A percentile compares a stretch with the other conserved stretches of the same genome.
Evolutionary conservation across 2,329 filamentous ascomycete genomes (phyloP).

Genomic region (Colletotrichum orbiculare): DNA sequence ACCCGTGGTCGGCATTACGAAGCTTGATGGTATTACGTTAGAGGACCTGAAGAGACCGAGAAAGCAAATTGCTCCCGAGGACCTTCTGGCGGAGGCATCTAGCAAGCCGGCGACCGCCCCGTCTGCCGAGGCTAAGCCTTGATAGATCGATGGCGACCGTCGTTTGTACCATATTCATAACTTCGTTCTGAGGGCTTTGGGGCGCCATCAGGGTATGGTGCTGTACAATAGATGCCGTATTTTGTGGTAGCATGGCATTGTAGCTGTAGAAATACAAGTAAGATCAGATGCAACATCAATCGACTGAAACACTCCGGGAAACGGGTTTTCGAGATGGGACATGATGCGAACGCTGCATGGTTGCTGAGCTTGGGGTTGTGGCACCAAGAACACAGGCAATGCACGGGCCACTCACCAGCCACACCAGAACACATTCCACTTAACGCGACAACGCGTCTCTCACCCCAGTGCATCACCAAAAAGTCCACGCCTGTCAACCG

Average conservation of each 20-base stretch:
- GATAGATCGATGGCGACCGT: not conserved
- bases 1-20: conserved; percentile 91
- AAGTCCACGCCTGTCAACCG: conserved; percentile 22
- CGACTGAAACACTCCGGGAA: not conserved
- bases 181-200: not conserved
- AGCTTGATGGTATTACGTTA: conserved; percentile 84
- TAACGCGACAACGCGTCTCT: conserved; percentile 50
- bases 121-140: conserved; percentile 44
- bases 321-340: not conserved
- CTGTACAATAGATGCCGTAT: conserved; percentile 31
- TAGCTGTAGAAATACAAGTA: conserved; percentile 18
- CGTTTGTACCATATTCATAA: conserved; percentile 25
- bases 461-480: conserved; percentile 30
- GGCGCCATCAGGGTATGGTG: conserved; percentile 13
- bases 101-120: conserved; percentile 47
- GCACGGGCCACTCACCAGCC: conserved; percentile 39
- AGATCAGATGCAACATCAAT: not conserved
- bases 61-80: conserved; percentile 67
- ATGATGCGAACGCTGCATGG: not conserved
- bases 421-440: conserved; percentile 42
- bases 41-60: conserved; percentile 86
- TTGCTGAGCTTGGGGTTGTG: not conserved
- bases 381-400: not conserved
- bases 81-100: conserved; percentile 48
- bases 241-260: not conserved